A percentile compares a stretch with the other conserved stretches of the same genome.
These are phyloP conservation scores for Bipolaris sorokiniana DNA, from an alignment of 2,329 filamentous ascomycete genomes.

Conservation along the genomic window DNA sequence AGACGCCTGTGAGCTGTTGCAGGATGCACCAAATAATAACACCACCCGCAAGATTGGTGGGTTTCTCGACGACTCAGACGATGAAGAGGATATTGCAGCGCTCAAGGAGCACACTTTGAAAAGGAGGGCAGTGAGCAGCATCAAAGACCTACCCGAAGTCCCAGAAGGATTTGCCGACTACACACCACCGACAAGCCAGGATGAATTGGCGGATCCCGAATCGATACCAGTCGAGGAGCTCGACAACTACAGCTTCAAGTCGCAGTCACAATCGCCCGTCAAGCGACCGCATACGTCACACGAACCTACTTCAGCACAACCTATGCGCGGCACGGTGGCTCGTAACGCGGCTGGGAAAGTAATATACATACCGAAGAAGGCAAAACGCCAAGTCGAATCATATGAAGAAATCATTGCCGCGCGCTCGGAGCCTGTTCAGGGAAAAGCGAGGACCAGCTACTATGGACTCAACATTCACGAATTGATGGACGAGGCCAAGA, in stretches of 20 bases:
- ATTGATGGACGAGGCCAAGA: constrained; percentile 73
- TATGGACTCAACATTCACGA: constrained; percentile 93
- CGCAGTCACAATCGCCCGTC: constrained; percentile 31
- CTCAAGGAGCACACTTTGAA: constrained; percentile 49
- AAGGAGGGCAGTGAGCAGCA: constrained; percentile 39
- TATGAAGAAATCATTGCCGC: constrained; percentile 73
- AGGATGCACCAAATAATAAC: constrained; percentile 45
- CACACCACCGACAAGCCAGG: constrained; percentile 46
- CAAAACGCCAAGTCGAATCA: constrained; percentile 54
- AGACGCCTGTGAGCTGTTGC: constrained; percentile 38
- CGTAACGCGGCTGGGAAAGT: constrained; percentile 64
- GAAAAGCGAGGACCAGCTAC: constrained; percentile 75
- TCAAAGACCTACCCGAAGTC: constrained; percentile 34
- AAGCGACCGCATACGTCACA: constrained; percentile 23
- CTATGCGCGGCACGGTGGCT: constrained; percentile 30
- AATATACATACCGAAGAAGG: constrained; percentile 63
- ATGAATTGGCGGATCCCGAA: constrained; percentile 36
- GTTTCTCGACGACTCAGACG: constrained; percentile 51
- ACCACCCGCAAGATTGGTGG: constrained; percentile 43
- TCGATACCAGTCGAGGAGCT: constrained; percentile 38
- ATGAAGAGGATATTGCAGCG: constrained; percentile 50
- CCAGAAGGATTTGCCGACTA: constrained; percentile 35
- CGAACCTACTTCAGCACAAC: constrained; percentile 25
- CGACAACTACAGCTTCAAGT: constrained; percentile 37
- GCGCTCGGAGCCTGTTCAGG: constrained; percentile 67